Conservation (phyloP, 345 rosid species). For the Linum lewisii region DNA sequence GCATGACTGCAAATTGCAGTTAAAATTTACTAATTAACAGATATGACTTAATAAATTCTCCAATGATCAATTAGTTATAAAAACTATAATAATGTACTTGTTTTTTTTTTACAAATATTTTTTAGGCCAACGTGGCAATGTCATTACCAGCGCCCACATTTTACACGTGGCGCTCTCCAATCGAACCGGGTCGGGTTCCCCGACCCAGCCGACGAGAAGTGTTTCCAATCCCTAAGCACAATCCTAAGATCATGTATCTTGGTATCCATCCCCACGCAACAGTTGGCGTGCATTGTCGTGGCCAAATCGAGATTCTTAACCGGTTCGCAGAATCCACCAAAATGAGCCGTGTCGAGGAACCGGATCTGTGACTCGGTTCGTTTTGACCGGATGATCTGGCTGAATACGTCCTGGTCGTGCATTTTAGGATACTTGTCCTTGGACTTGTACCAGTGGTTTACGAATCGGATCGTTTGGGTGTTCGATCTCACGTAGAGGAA, state of each 20-base stretch:
- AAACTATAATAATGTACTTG: too few relatives aligned
- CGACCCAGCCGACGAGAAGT: slow-evolving; percentile 21
- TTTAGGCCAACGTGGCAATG: too few relatives aligned
- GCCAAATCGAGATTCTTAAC: slow-evolving; percentile 43
- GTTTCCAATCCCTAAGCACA: slow-evolving; percentile 57
- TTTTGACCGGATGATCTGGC: slow-evolving; percentile 29
- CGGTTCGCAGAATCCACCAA: slow-evolving; percentile 67
- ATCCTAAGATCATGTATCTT: slow-evolving; percentile 50
- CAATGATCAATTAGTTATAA: too few relatives aligned
- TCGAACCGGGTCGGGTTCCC: slow-evolving; percentile 10
- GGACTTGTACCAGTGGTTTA: slow-evolving; percentile 57
- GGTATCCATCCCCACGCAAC: slow-evolving; percentile 51
- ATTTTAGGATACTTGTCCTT: slow-evolving; percentile 31
- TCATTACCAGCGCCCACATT: too few relatives aligned
- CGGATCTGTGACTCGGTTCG: slow-evolving; percentile 32
- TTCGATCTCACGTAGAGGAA: slow-evolving; percentile 25
- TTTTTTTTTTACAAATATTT: too few relatives aligned
- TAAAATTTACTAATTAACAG: too few relatives aligned
- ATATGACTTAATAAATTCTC: too few relatives aligned
- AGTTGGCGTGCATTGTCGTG: slow-evolving; percentile 87
- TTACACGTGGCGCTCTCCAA: slow-evolving; percentile 24
- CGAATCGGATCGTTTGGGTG: slow-evolving; percentile 36
- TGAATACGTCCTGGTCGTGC: slow-evolving; percentile 78
- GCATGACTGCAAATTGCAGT: too few relatives aligned
- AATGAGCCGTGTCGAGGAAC: slow-evolving; percentile 52